phyloP scores from a whole-genome alignment of 2,329 filamentous ascomycete species.

The Ambrosiella xylebori region DNA sequence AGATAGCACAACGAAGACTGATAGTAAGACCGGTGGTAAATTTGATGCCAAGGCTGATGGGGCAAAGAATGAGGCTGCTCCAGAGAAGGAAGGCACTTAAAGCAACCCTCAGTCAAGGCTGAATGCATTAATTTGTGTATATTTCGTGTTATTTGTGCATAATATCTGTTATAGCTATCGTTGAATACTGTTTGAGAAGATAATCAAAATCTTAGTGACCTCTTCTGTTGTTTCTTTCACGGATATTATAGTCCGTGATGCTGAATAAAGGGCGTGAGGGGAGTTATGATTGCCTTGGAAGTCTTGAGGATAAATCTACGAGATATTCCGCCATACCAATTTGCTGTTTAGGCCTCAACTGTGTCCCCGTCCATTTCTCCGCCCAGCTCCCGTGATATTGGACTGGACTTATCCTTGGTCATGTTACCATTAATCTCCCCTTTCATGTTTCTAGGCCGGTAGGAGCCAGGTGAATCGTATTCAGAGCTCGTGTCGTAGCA shows the following conservation, averaged over 20 bases:
- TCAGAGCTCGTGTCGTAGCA: constrained; percentile 5
- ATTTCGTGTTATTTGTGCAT: no score
- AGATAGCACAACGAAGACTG: neutral
- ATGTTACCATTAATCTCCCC: neutral
- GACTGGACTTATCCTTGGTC: constrained; percentile 23
- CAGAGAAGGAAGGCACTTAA: neutral
- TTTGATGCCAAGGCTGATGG: neutral
- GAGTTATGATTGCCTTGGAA: neutral
- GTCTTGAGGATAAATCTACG: neutral
- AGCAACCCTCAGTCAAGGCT: no score
- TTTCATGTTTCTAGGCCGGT: neutral
- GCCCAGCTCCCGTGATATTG: constrained; percentile 36
- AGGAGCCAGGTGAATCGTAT: neutral
- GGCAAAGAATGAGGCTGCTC: neutral
- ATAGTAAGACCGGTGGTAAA: neutral
- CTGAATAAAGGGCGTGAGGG: no score
- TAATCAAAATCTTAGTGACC: no score
- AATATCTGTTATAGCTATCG: no score
- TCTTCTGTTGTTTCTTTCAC: neutral
- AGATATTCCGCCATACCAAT: neutral
- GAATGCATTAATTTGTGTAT: no score
- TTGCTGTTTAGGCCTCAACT: neutral
- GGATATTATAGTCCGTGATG: no score
- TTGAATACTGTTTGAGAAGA: no score
- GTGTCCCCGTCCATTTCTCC: constrained; percentile 49